These are phyloP conservation scores for Cyberlindnera euphorbiae DNA, from an alignment of 805 yeast genomes.

Conservation along the genomic window DNA sequence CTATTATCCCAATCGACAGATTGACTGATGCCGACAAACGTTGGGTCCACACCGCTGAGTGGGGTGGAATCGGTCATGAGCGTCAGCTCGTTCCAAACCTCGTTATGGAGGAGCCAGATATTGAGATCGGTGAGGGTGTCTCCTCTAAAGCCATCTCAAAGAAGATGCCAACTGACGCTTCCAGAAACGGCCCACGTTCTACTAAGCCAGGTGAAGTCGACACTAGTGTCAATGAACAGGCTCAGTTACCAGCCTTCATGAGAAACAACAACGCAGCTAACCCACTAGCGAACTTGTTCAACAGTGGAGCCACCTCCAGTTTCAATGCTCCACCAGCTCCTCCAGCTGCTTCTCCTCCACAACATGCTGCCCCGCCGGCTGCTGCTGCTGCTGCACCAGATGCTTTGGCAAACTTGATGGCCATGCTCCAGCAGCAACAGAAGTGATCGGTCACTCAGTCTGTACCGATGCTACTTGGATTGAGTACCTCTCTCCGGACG, in stretches of 20 bases:
- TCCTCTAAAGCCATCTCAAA: constrained; percentile 87
- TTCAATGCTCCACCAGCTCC: constrained; percentile 14
- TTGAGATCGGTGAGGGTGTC: constrained; percentile 91
- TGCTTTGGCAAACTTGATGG: constrained; percentile 38
- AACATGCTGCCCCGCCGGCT: constrained; percentile 9
- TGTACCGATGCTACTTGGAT: no score
- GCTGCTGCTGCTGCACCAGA: constrained; percentile 30
- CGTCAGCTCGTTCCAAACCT: constrained; percentile 71
- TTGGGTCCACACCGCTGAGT: constrained; percentile 87
- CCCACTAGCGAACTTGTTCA: constrained; percentile 47
- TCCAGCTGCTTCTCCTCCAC: constrained; percentile 8
- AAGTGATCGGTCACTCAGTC: constrained; percentile 1
- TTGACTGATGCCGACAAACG: constrained; percentile 90
- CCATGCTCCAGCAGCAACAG: constrained; percentile 37
- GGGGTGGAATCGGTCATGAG: constrained; percentile 93
- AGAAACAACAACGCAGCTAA: constrained; percentile 35
- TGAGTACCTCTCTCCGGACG: no score
- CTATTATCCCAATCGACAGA: constrained; percentile 80
- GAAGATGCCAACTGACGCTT: constrained; percentile 88
- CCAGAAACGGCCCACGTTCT: constrained; percentile 81
- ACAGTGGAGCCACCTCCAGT: constrained; percentile 11
- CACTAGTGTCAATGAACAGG: constrained; percentile 24
- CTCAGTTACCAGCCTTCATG: constrained; percentile 26
- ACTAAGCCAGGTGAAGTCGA: constrained; percentile 55
- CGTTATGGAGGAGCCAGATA: constrained; percentile 95